phyloP scores from a whole-genome alignment of 2,329 filamentous ascomycete genomes.

The Onygenales sp. region DNA sequence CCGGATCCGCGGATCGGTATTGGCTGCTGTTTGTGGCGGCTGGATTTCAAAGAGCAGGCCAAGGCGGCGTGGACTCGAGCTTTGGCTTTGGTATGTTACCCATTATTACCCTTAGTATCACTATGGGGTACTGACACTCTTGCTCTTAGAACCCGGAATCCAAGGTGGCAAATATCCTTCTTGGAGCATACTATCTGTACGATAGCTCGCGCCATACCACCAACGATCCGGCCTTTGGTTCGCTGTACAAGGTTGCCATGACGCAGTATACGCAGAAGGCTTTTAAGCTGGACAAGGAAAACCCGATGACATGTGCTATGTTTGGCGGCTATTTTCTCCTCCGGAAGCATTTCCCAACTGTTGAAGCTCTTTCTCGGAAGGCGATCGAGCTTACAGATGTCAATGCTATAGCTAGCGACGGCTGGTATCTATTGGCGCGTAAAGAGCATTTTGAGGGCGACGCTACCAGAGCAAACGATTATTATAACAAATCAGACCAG shows the following conservation, averaged over 20 bases:
- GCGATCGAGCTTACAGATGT: slow-evolving; percentile 94
- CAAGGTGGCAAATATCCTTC: slow-evolving; percentile 80
- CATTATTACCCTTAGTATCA: background rate
- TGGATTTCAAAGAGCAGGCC: slow-evolving; percentile 89
- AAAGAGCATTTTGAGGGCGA: slow-evolving; percentile 83
- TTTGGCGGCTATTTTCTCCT: slow-evolving; percentile 87
- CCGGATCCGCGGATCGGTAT: slow-evolving; percentile 94
- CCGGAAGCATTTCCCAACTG: slow-evolving; percentile 67
- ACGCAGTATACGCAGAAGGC: slow-evolving; percentile 88
- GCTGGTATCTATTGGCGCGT: slow-evolving; percentile 87
- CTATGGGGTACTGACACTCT: slow-evolving; percentile 7
- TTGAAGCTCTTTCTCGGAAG: slow-evolving; percentile 79
- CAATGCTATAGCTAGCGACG: slow-evolving; percentile 92
- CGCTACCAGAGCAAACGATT: slow-evolving; percentile 65
- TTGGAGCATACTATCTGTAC: slow-evolving; percentile 84
- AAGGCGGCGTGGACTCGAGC: slow-evolving; percentile 82
- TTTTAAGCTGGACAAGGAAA: slow-evolving; percentile 85
- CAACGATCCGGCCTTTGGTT: slow-evolving; percentile 74
- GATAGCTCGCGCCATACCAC: slow-evolving; percentile 73
- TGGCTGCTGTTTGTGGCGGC: slow-evolving; percentile 93
- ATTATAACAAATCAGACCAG: slow-evolving; percentile 82
- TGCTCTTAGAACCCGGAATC: slow-evolving; percentile 57
- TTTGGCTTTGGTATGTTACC: slow-evolving; percentile 56
- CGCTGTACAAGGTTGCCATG: slow-evolving; percentile 86
- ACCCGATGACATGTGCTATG: slow-evolving; percentile 79